Conservation (phyloP, 768 basidiomycete genomes). For the Kwoniella bestiolae region DNA sequence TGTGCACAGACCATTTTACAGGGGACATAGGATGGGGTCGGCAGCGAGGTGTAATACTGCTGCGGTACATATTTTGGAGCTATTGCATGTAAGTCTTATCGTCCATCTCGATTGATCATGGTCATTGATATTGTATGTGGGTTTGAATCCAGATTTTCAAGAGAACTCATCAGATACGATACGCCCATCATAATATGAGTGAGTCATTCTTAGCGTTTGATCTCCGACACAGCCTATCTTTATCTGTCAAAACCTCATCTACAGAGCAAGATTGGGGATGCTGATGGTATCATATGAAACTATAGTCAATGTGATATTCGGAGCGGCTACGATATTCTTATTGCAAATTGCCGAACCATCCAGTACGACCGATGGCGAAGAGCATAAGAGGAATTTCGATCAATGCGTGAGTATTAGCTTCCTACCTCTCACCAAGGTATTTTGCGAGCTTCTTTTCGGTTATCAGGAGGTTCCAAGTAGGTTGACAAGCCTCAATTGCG, state of each 20-base stretch:
- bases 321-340: constrained; percentile 31
- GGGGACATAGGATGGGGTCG: constrained; percentile 12
- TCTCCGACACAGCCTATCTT: no score
- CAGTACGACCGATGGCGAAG: background rate
- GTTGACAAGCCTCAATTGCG: background rate
- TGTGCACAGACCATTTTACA: constrained; percentile 32
- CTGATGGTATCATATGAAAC: background rate
- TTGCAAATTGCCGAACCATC: constrained; percentile 18
- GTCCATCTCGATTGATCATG: background rate
- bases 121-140: no score
- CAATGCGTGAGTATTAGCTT: constrained; percentile 23
- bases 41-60: constrained; percentile 25
- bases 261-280: no score
- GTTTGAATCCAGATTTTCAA: constrained; percentile 14
- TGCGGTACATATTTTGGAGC: constrained; percentile 20
- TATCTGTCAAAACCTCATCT: no score
- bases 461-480: no score
- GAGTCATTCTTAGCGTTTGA: constrained; percentile 1
- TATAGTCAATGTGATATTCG: constrained; percentile 31
- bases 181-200: constrained; percentile 31
- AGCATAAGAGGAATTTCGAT: constrained; percentile 21
- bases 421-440: background rate
- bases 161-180: constrained; percentile 16
- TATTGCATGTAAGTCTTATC: constrained; percentile 23
- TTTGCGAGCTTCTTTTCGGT: no score